Evolutionary conservation across 2,329 filamentous ascomycete genomes (phyloP).

Genomic region (Lecanosticta acicola): DNA sequence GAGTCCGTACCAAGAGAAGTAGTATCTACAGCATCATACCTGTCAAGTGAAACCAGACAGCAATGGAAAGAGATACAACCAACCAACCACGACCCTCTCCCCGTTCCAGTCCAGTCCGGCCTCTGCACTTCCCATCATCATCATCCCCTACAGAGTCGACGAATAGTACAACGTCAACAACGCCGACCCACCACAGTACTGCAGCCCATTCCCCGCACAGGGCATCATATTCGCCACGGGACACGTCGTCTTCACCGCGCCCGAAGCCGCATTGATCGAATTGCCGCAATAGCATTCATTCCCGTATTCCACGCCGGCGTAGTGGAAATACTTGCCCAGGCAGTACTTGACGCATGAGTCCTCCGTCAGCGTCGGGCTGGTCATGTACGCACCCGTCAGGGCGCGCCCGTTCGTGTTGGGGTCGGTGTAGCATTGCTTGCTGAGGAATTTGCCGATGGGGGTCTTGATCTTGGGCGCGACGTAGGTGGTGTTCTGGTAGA

Average conservation of each 20-base stretch:
- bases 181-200: constrained; percentile 28
- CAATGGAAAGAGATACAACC: no score
- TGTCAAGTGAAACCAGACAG: no score
- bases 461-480: constrained; percentile 16
- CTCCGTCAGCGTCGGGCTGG: constrained; percentile 21
- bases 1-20: no score
- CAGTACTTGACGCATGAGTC: constrained; percentile 30
- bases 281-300: constrained; percentile 27
- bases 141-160: constrained; percentile 12
- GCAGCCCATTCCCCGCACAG: constrained; percentile 25
- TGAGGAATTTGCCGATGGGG: constrained; percentile 22
- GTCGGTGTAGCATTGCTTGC: constrained; percentile 24
- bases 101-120: no score
- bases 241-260: constrained; percentile 19
- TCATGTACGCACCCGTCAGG: constrained; percentile 15
- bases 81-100: no score
- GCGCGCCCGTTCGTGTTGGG: constrained; percentile 17
- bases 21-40: no score
- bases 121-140: neutral
- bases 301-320: constrained; percentile 24
- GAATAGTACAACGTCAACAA: constrained; percentile 33
- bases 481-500: constrained; percentile 25
- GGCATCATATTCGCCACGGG: constrained; percentile 18
- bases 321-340: constrained; percentile 24
- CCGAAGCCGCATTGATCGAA: constrained; percentile 14